Conservation (phyloP, 2,329 filamentous ascomycete genomes). For the Cladorrhinum sp. region DNA sequence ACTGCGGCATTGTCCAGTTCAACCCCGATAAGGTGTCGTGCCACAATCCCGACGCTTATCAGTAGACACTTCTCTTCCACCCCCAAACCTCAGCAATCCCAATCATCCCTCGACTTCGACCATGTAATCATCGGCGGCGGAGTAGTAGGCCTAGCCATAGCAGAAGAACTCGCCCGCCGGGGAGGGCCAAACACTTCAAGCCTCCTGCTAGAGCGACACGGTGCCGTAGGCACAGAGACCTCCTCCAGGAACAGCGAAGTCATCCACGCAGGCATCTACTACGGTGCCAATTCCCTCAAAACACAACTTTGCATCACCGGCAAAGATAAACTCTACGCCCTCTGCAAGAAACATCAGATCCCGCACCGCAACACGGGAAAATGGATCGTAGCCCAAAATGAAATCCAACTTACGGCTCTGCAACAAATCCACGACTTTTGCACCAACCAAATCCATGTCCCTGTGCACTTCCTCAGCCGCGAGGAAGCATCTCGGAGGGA, state of each 20-base stretch:
- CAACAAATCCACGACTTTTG: slow-evolving; percentile 50
- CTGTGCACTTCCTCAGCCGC: slow-evolving; percentile 64
- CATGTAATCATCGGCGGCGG: slow-evolving; percentile 53
- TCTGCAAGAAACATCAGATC: slow-evolving; percentile 67
- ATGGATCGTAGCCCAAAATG: slow-evolving; percentile 90
- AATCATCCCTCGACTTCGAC: slow-evolving; percentile 16
- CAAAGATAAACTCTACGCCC: slow-evolving; percentile 70
- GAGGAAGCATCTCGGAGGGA: slow-evolving; percentile 64
- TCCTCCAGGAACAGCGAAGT: slow-evolving; percentile 92
- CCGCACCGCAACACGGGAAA: slow-evolving; percentile 76
- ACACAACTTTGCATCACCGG: slow-evolving; percentile 78
- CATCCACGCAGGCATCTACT: slow-evolving; percentile 94
- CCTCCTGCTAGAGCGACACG: slow-evolving; percentile 77
- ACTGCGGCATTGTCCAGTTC: background rate
- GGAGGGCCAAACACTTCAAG: slow-evolving; percentile 56
- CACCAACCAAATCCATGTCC: slow-evolving; percentile 49
- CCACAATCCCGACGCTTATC: background rate
- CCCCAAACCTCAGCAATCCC: background rate
- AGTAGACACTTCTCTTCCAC: background rate
- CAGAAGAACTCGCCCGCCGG: slow-evolving; percentile 64
- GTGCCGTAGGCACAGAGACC: slow-evolving; percentile 75
- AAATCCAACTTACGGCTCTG: slow-evolving; percentile 62
- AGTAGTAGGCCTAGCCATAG: slow-evolving; percentile 76
- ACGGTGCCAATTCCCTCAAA: slow-evolving; percentile 73
- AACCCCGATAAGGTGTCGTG: background rate